A percentile compares a stretch with the other conserved stretches of the same genome.
phyloP scores from a whole-genome alignment of 2,329 filamentous ascomycete species.

The Venturia carpophila region DNA sequence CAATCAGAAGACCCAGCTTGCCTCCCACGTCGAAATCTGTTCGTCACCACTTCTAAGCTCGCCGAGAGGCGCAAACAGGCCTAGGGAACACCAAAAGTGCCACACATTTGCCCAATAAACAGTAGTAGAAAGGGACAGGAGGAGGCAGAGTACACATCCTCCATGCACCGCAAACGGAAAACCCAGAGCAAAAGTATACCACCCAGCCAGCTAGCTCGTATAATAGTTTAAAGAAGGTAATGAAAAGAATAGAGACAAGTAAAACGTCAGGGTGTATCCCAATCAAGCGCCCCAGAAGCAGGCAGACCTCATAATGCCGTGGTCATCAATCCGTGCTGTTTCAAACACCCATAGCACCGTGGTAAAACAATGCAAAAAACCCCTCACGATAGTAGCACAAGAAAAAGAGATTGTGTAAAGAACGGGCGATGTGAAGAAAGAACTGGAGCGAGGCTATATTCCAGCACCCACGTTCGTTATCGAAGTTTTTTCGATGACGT shows the following conservation, averaged over 20 bases:
- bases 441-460: background rate
- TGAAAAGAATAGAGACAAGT: background rate
- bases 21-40: background rate
- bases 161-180: background rate
- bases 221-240: background rate
- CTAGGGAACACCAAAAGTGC: background rate
- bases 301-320: constrained; percentile 8
- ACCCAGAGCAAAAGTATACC: background rate
- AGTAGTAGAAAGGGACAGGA: background rate
- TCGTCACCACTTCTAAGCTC: background rate
- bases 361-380: background rate
- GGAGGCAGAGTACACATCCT: background rate
- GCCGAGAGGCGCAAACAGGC: background rate
- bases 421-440: background rate
- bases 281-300: background rate
- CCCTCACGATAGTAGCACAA: background rate
- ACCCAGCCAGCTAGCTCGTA: constrained; percentile 4
- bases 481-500: background rate
- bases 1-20: background rate
- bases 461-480: constrained; percentile 6
- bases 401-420: background rate
- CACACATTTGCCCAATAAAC: background rate
- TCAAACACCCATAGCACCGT: background rate
- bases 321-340: constrained; percentile 9
- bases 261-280: background rate